Base-by-base conservation (phyloP, 179 eudicot species). In the Gypsophila paniculata region DNA sequence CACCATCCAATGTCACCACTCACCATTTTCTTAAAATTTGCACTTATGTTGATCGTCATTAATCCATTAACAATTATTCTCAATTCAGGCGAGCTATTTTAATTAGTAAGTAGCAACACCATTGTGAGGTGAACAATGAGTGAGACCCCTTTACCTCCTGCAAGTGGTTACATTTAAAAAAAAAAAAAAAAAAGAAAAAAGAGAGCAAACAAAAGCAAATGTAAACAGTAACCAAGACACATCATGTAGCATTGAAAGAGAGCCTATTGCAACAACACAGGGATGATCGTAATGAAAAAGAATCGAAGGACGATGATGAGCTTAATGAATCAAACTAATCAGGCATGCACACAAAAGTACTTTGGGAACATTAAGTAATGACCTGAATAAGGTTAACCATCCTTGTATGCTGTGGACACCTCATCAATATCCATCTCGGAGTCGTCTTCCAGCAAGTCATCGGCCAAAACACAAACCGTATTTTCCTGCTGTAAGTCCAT, bases 401-500 rank as follows among this genome's bases (percentile, higher is more conserved):
- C 84, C 75, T 81, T 76, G 79, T 90, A 88, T 60, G 85, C 89
- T 23, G 70, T 71, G 68, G 58, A 77, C 77, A 92, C 74, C 72
- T 90, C 98, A 15, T 77, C 89, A 73, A 92, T 63, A 70, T 90
- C 96, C 96, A 92, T 90, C 81, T 90, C 98, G 73, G 78, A 81
- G 53, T 77, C 87, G 61, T 82, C 80, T 4, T 62, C 18, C 60
- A 73, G 51, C 36, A 70, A 68, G 69, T 53, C 85, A 75, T 75
- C 87, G 58, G 81, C 85, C 32, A 84, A 74, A 65, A 74, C 76
- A 60, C 57, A 69, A 52, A 81, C 46, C 38, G 69, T 76, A n/a
- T 75, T 81, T 65, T 83, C 80, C 49, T 81, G 69, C 49, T 69
- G 74, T 19, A 52, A 36, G 36, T 79, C 78, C 74, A 82, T 22